Percentiles rank a stretch among this genome's conserved stretches.
Conservation (phyloP, 2,329 filamentous ascomycete species). For the Grosmannia penicillata region DNA sequence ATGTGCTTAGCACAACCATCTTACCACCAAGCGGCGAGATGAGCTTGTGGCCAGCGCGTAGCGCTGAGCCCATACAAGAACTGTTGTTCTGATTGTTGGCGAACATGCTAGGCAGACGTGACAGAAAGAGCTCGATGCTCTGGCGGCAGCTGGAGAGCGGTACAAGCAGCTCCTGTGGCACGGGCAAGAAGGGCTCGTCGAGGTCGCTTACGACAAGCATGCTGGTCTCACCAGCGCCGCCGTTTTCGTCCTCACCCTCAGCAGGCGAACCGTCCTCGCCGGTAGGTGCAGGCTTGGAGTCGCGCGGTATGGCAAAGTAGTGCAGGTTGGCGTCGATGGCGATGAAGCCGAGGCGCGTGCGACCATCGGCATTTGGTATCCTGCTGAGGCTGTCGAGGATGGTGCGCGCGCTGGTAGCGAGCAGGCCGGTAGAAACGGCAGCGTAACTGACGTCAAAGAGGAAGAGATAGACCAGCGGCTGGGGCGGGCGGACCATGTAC, state of each 20-base stretch:
- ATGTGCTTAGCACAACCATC: slow-evolving; percentile 80
- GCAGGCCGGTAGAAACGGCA: slow-evolving; percentile 74
- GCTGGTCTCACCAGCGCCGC: slow-evolving; percentile 48
- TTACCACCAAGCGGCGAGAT: slow-evolving; percentile 92
- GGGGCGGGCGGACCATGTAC: slow-evolving; percentile 96
- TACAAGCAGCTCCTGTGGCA: slow-evolving; percentile 81
- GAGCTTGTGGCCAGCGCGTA: slow-evolving; percentile 87
- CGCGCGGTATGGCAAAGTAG: slow-evolving; percentile 75
- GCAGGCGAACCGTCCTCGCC: slow-evolving; percentile 18
- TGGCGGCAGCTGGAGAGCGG: slow-evolving; percentile 76
- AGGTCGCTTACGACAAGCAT: slow-evolving; percentile 93
- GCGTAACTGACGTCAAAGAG: slow-evolving; percentile 88
- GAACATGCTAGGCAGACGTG: slow-evolving; percentile 92
- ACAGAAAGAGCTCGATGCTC: slow-evolving; percentile 83
- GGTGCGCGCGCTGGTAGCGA: slow-evolving; percentile 83
- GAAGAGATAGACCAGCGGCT: slow-evolving; percentile 91
- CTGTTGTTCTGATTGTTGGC: slow-evolving; percentile 78
- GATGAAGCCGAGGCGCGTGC: slow-evolving; percentile 87
- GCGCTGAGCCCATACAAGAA: slow-evolving; percentile 89
- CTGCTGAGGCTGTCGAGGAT: slow-evolving; percentile 90
- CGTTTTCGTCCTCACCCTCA: slow-evolving; percentile 50
- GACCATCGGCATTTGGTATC: slow-evolving; percentile 93
- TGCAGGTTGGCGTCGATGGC: slow-evolving; percentile 89
- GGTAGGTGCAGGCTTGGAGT: slow-evolving; percentile 6
- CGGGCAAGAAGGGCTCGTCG: slow-evolving; percentile 91